A percentile compares a stretch with the other conserved stretches of the same genome.
These are phyloP conservation scores for Colletotrichum melonis DNA, from an alignment of 2,329 filamentous ascomycete genomes.

Conservation along the genomic window DNA sequence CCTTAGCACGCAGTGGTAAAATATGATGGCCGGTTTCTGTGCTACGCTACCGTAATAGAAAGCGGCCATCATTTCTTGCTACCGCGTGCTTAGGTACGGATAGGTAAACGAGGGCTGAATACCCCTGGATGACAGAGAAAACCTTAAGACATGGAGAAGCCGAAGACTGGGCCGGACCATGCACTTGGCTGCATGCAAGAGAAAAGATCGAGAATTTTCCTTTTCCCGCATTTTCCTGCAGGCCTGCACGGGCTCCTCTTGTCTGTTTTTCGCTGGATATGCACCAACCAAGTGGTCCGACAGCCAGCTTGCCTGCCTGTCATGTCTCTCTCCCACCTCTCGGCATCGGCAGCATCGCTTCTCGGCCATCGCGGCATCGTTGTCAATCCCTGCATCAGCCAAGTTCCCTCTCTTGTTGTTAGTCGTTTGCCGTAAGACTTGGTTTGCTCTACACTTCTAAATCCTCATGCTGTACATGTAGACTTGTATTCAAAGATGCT, in stretches of 20 bases:
- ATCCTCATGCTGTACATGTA: not conserved
- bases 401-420: not conserved
- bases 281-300: too few relatives aligned
- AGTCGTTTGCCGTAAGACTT: not conserved
- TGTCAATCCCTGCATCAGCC: not conserved
- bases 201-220: conserved; percentile 5
- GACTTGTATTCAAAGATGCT: not conserved
- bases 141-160: not conserved
- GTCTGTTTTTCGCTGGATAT: too few relatives aligned
- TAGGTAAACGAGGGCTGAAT: not conserved
- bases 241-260: not conserved
- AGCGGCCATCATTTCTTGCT: too few relatives aligned
- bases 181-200: conserved; percentile 20
- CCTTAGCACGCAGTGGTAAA: too few relatives aligned
- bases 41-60: too few relatives aligned
- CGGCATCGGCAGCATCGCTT: not conserved
- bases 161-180: conserved; percentile 9
- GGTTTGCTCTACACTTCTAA: too few relatives aligned
- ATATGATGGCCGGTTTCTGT: too few relatives aligned
- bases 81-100: too few relatives aligned
- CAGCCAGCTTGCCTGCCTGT: not conserved
- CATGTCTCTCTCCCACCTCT: not conserved
- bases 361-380: conserved; percentile 3
- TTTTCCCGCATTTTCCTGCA: not conserved
- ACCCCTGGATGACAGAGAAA: too few relatives aligned